Base-by-base conservation (phyloP, 805 yeast species). In the Suhomyces kilbournensis region DNA sequence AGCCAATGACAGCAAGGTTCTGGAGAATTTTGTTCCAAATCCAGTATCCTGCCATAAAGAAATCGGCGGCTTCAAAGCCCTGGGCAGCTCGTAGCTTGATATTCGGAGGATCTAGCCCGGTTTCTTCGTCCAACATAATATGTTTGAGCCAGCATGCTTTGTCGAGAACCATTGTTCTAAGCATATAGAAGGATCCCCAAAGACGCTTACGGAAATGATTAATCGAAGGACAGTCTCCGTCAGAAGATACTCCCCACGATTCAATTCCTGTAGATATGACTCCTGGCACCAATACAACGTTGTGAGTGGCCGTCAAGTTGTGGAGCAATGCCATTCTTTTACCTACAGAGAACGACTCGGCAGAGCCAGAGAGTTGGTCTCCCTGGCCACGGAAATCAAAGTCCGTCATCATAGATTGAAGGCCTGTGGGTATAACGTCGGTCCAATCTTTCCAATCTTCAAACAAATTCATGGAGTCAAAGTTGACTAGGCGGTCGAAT, bases 181-280 rank as follows among this genome's bases (percentile, higher is more conserved):
- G 71, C 99, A 94, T 94, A 65, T 89, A 91, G 74, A 91, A 92
- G 0, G 97, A 90, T 0, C 99, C 99, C 99, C 99, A 94, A 52
- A 94, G 68, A 58, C 98, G 76, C 64, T 91, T 92, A 48, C 99
- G 78, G 72, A 93, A 94, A 68, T 93, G 96, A 8, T 84, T 78
- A 53, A 85, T 82, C 38, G 90, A 80, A 3, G 96, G 94, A 67
- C 99, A 94, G 6, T 85, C 94, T 7, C 76, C 77, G 2, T 75
- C 81, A 4, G 86, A 79, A 32, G 75, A 79, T 2, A 89, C 74
- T 0, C 96, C 86, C 99, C 99, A 94, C 47, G 91, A 85, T 68
- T 94, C 99, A 35, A 94, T 76, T 3, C 97, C 97, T 0, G 98
- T 92, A 28, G 97, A 88, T 50, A 90, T 89, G 12, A 93, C 97